Evolutionary conservation across 163 green algal species (phyloP), one percentile per base, ranked within the genome.

Genomic region (Chlamydomonas reinhardtii): DNA sequence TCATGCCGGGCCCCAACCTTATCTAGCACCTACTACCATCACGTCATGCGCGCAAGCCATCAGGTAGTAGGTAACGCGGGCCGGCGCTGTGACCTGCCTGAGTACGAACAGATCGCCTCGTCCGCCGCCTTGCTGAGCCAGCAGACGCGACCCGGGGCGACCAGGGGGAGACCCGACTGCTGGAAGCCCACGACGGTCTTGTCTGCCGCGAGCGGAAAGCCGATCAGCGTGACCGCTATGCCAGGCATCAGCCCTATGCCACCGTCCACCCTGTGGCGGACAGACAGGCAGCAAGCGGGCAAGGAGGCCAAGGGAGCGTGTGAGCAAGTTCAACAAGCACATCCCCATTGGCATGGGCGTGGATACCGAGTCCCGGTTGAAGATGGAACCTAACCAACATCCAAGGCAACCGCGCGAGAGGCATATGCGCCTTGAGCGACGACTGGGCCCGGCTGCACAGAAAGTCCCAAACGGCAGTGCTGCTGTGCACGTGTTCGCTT

Each of bases 301-400:
- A 76, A 76, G 35, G 8, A 76, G 71, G 25, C 71, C 71, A 76
- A 76, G 71, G 22, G 71, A 48, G 71, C 71, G 24, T 24, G 37
- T 76, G 71, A 76, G 71, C 71, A 76, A 76, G 71, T 76, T 56
- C 71, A 76, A 62, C n/a, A n/a, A n/a, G n/a, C n/a, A n/a, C n/a
- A n/a, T n/a, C n/a, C n/a, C n/a, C n/a, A n/a, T n/a, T n/a, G n/a
- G n/a, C 71, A 76, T 56, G 48, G 48, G n/a, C n/a, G n/a, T n/a
- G n/a, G n/a, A n/a, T n/a, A n/a, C n/a, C n/a, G n/a, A n/a, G n/a
- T n/a, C n/a, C n/a, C n/a, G n/a, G n/a, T n/a, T n/a, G n/a, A n/a
- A n/a, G n/a, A n/a, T n/a, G n/a, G n/a, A n/a, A n/a, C n/a, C n/a
- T n/a, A n/a, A n/a, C n/a, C 19, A 14, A 56, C 39, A 48, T 48